These are phyloP conservation scores for Cystobasidiaceae sp. DNA, from an alignment of 1,284 basidiomycete species.

Conservation along the genomic window DNA sequence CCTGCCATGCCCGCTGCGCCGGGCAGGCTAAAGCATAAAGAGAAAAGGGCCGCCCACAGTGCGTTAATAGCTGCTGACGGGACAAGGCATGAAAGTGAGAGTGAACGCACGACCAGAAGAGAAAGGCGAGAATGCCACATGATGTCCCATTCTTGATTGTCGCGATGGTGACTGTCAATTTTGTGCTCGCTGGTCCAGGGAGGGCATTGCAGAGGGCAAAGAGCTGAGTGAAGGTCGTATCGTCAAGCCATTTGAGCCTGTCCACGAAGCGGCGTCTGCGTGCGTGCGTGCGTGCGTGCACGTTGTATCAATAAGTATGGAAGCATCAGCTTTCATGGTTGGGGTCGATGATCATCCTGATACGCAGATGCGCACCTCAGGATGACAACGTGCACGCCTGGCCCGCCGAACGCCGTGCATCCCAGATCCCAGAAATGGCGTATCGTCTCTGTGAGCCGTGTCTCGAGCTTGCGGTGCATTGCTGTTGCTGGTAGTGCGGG, in stretches of 20 bases:
- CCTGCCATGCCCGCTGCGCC: slow-evolving; percentile 56
- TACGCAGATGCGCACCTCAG: neutral
- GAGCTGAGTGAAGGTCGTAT: slow-evolving; percentile 45
- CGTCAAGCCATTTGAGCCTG: slow-evolving; percentile 39
- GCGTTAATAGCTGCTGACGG: neutral
- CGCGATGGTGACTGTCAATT: slow-evolving; percentile 49
- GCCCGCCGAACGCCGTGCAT: slow-evolving; percentile 37
- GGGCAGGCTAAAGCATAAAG: slow-evolving; percentile 47
- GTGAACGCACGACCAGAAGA: slow-evolving; percentile 43
- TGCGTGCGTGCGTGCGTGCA: slow-evolving; percentile 37
- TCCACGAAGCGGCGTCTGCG: slow-evolving; percentile 41
- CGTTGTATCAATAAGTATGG: slow-evolving; percentile 6
- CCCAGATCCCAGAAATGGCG: slow-evolving; percentile 37
- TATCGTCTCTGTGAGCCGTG: slow-evolving; percentile 20
- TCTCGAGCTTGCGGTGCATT: neutral
- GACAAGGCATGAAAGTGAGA: slow-evolving; percentile 12
- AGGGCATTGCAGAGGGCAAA: slow-evolving; percentile 51
- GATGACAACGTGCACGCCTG: slow-evolving; percentile 32
- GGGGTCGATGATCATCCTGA: neutral
- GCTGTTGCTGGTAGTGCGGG: neutral
- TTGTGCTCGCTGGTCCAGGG: slow-evolving; percentile 50
- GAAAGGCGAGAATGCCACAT: slow-evolving; percentile 47
- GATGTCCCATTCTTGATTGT: slow-evolving; percentile 46
- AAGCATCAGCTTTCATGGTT: slow-evolving; percentile 7
- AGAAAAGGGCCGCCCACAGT: neutral